Evolutionary conservation across 2,329 filamentous ascomycete species (phyloP), one percentile per base, ranked within the genome.

Genomic region (Aureobasidium leucospermi): DNA sequence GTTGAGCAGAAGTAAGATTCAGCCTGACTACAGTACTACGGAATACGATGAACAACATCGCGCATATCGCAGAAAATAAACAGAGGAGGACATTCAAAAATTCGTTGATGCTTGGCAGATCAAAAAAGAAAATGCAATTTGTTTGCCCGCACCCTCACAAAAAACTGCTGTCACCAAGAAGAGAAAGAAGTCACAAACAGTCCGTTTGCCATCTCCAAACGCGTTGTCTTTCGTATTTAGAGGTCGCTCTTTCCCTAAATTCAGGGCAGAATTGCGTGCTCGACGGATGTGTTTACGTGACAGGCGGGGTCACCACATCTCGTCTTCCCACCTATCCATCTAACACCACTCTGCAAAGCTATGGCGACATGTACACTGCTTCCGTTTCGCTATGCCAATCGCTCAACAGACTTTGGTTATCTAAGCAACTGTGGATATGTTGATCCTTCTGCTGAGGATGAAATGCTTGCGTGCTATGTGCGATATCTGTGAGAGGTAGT

Each of bases 1-100:
- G 39, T 65, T 10, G 59, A 65, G 53, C 29, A 61, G 41, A 47
- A 61, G 45, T 48, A 42, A 23, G 2, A 23, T 23, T 23, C 23
- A 23, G 23, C 23, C 23, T 23, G 23, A 23, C 23, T 23, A 23
- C 23, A 23, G 3, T 3, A 23, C 23, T 23, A 23, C 23, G 3
- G 23, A 23, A 23, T 23, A 1, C 23, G 23, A 23, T 23, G 3
- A 23, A 23, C 23, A 23, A 23, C 2, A 23, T 23, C 23, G 23
- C 23, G 23, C 23, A 4, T 23, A 4, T 23, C 23, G 23, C 23
- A 23, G 23, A 23, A 23, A 3, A 23, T 4, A 23, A 23, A 23
- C 23, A 23, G 23, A 23, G 23, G 23, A 23, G 23, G 23, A 23
- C 23, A 4, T 23, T 23, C 23, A 23, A 23, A 23, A 23, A 23